Evolutionary conservation across 1,284 basidiomycete species (phyloP).

Genomic region (Naganishia sp.): DNA sequence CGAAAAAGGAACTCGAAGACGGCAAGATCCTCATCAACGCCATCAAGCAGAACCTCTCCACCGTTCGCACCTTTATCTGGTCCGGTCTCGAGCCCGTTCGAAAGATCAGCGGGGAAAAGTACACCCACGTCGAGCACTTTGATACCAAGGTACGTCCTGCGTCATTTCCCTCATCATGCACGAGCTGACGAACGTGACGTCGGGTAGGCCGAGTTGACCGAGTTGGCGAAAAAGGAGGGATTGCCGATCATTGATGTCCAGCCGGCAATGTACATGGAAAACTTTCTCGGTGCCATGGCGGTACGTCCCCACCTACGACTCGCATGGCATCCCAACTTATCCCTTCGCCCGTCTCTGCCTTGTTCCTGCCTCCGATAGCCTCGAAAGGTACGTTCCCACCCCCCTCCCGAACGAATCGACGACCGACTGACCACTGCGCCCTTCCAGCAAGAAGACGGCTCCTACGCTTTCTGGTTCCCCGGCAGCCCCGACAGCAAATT

Average conservation of each 20-base stretch:
- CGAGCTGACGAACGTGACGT: not conserved
- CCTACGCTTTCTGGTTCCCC: conserved; percentile 46
- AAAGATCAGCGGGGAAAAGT: conserved; percentile 20
- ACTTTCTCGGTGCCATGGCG: conserved; percentile 24
- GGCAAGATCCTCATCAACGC: conserved; percentile 29
- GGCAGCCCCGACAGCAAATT: conserved; percentile 40
- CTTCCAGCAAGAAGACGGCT: conserved; percentile 34
- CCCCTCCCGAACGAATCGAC: not conserved
- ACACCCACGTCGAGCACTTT: conserved; percentile 32
- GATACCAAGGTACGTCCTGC: conserved; percentile 30
- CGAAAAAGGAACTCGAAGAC: conserved; percentile 18
- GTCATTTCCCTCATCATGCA: not conserved
- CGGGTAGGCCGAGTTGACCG: conserved; percentile 21
- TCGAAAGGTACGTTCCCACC: conserved; percentile 1
- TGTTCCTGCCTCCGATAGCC: not conserved
- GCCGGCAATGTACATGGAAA: conserved; percentile 31
- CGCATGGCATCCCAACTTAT: no score
- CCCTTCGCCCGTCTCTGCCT: no score
- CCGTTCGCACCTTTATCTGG: conserved; percentile 22
- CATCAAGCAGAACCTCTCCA: conserved; percentile 13
- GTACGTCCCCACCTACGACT: not conserved
- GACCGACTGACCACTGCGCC: conserved; percentile 1
- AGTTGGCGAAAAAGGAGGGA: conserved; percentile 19
- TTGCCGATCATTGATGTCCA: conserved; percentile 28
- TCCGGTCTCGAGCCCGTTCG: conserved; percentile 15